Evolutionary conservation across 176 grass and related monocot genomes (phyloP), one percentile per base, ranked within the genome.

Genomic region (Paspalum notatum): DNA sequence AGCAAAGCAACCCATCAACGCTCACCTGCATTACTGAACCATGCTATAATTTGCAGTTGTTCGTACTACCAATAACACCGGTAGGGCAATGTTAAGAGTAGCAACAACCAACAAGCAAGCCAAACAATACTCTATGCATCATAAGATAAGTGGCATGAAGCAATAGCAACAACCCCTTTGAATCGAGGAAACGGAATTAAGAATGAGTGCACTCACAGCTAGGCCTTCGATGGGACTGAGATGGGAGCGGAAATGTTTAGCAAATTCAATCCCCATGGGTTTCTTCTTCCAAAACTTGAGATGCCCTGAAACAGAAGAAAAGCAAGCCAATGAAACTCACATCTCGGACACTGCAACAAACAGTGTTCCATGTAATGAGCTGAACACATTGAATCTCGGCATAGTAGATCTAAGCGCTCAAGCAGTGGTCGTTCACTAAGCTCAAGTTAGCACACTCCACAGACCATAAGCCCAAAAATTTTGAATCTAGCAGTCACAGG

Each of bases 251-350:
- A 99, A 99, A 84, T 99, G 96, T 79, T 99, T 99, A 68, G 96
- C 96, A 76, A 99, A 99, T 85, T 99, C 96, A 24, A 99, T 86
- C 59, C 96, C 92, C 14, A 68, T 4, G 4, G 92, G 84, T 68
- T 95, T 99, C 86, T 99, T 95, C 88, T 95, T 99, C 96, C 96
- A 99, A 68, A 99, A 99, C 75, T 99, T 99, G 20, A 99, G 61
- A 78, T 99, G 92, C 0, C 95, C 95, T 95, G 17, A 7, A 83
- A 60, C 69, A 74, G 55, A 71, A 57, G 12, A 47, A 80, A 73
- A 66, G 4, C 1, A 57, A 42, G 21, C 0, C 32, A 12, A 62
- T 73, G 56, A 80, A 85, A 4, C 47, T 38, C 58, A 18, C 20
- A 38, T 55, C 2, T 42, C 39, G 3, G 39, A 81, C 45, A 16